Evolutionary conservation across 108 stramenopile species (phyloP).

Genomic region (Discostella stelligeroides): DNA sequence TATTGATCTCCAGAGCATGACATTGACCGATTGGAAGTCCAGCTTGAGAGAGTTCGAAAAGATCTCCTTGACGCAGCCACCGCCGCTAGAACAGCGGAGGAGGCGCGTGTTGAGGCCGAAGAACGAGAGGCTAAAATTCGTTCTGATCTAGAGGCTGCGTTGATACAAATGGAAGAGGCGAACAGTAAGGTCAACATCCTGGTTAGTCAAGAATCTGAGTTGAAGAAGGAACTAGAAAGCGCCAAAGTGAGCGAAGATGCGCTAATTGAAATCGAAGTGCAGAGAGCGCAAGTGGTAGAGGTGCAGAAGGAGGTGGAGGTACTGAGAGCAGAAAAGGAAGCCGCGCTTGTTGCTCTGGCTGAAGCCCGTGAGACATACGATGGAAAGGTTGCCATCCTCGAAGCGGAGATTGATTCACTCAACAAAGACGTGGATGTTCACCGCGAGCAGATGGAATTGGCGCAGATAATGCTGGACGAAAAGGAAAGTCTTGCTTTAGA

Average conservation of each 20-base stretch:
- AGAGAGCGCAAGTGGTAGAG: slow-evolving; percentile 24
- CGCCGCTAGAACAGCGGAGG: slow-evolving; percentile 43
- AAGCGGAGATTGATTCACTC: slow-evolving; percentile 36
- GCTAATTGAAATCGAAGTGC: slow-evolving; percentile 11
- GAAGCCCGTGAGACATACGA: slow-evolving; percentile 18
- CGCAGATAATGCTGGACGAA: slow-evolving; percentile 50
- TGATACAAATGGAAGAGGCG: slow-evolving; percentile 15
- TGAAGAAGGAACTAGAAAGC: slow-evolving; percentile 12
- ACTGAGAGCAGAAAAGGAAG: slow-evolving; percentile 31
- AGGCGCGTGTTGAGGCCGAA: slow-evolving; percentile 43
- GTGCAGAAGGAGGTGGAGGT: slow-evolving; percentile 30
- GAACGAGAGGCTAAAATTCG: slow-evolving; percentile 19
- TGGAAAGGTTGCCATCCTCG: slow-evolving; percentile 17
- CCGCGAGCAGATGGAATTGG: slow-evolving; percentile 46
- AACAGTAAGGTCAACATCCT: slow-evolving; percentile 23
- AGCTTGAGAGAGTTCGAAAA: slow-evolving; percentile 44
- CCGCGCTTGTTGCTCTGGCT: slow-evolving; percentile 9
- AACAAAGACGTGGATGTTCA: slow-evolving; percentile 45
- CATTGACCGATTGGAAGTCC: slow-evolving; percentile 37
- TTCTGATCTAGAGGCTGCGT: slow-evolving; percentile 26
- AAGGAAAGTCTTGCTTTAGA: slow-evolving; percentile 31
- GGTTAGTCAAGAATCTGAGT: slow-evolving; percentile 26
- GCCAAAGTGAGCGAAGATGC: slow-evolving; percentile 11
- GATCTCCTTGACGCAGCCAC: slow-evolving; percentile 46
- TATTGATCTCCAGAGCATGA: slow-evolving; percentile 32